These are phyloP conservation scores for Clonostachys rhizophaga DNA, from an alignment of 2,329 filamentous ascomycete species.

Conservation along the genomic window DNA sequence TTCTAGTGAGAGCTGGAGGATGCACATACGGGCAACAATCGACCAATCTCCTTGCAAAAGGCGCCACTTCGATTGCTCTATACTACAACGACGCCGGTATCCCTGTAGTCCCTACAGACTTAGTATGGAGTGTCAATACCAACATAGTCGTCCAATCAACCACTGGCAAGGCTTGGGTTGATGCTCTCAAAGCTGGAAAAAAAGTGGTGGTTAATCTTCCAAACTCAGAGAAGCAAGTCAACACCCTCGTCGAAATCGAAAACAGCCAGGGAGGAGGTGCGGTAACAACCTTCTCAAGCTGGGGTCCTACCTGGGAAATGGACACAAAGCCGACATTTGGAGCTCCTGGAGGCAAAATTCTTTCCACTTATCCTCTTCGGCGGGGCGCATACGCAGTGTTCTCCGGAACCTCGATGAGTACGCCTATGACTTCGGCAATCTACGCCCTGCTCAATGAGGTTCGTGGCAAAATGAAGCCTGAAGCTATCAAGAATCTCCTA, in stretches of 20 bases:
- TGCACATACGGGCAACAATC: constrained; percentile 53
- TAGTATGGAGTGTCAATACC: constrained; percentile 23
- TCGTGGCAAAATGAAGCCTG: constrained; percentile 38
- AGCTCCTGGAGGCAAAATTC: constrained; percentile 31
- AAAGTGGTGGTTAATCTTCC: constrained; percentile 18
- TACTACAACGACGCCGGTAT: constrained; percentile 38
- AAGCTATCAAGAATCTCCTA: constrained; percentile 40
- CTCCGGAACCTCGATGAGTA: constrained; percentile 42
- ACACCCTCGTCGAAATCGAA: no score
- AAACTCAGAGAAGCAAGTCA: background rate
- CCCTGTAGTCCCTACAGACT: constrained; percentile 1
- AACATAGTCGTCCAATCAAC: constrained; percentile 33
- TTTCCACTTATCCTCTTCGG: constrained; percentile 37
- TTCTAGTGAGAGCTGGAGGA: constrained; percentile 53
- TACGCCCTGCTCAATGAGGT: constrained; percentile 32
- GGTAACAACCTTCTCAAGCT: constrained; percentile 25
- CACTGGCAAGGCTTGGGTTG: constrained; percentile 37
- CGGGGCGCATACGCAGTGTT: constrained; percentile 29
- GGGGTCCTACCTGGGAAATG: constrained; percentile 34
- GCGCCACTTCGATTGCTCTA: constrained; percentile 56
- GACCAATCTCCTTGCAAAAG: constrained; percentile 43
- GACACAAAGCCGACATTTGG: constrained; percentile 31
- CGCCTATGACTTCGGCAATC: constrained; percentile 32
- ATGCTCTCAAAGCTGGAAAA: constrained; percentile 32
- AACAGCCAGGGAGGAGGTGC: constrained; percentile 4